Evolutionary conservation across 495 filamentous ascomycete genomes (phyloP).

Genomic region (Penicillium steckii): DNA sequence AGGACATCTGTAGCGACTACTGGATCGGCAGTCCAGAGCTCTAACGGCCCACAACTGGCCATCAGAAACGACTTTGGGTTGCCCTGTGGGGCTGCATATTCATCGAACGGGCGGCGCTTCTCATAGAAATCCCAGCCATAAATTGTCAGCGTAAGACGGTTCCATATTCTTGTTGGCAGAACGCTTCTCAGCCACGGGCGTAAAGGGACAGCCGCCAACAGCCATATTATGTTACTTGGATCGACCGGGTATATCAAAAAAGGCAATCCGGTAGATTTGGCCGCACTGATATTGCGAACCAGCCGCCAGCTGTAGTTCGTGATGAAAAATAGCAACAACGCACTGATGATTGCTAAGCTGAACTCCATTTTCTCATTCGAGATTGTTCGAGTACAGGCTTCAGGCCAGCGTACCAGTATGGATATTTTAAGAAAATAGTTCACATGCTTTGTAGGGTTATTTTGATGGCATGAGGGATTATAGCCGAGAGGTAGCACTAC

Average conservation of each 20-base stretch:
- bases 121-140: slow-evolving; percentile 1
- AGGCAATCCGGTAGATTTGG: not conserved
- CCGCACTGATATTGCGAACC: not conserved
- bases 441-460: not conserved
- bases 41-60: not conserved
- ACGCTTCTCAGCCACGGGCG: not conserved
- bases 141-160: not conserved
- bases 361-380: not conserved
- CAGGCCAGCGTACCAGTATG: not conserved
- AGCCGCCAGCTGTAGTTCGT: not conserved
- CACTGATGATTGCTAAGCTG: not conserved
- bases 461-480: not conserved
- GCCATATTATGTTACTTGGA: not conserved
- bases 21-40: slow-evolving; percentile 2
- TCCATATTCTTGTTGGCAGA: not conserved
- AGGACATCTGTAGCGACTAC: not conserved
- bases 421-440: not conserved
- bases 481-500: too few species aligned
- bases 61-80: not conserved
- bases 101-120: not conserved
- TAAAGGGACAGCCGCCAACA: not conserved
- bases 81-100: not conserved
- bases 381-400: not conserved
- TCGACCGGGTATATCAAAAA: not conserved
- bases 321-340: not conserved